Evolutionary conservation across 1,284 basidiomycete species (phyloP).

Genomic region (Ustilago xerochloae): DNA sequence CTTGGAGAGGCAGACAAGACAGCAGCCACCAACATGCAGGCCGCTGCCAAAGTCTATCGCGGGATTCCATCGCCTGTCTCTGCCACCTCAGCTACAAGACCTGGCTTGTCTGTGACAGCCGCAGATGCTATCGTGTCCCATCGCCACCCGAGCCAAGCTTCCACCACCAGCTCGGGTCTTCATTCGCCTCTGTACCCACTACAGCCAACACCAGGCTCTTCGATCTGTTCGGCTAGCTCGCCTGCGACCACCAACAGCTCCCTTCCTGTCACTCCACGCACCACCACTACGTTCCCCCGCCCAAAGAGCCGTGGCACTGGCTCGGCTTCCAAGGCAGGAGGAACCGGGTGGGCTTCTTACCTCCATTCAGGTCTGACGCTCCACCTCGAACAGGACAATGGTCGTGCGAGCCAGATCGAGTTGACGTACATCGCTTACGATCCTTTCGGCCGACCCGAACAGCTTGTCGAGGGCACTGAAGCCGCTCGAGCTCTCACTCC

Average conservation of each 20-base stretch:
- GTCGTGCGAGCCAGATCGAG: conserved; percentile 28
- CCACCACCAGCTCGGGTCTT: conserved; percentile 25
- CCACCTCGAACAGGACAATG: conserved; percentile 53
- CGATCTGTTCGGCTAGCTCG: conserved; percentile 32
- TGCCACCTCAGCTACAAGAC: conserved; percentile 1
- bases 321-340: conserved; percentile 14
- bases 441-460: conserved; percentile 55
- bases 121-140: conserved; percentile 1
- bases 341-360: conserved; percentile 57
- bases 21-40: conserved; percentile 15
- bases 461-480: conserved; percentile 34
- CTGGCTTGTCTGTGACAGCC: not conserved
- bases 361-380: conserved; percentile 53
- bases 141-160: conserved; percentile 28
- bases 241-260: conserved; percentile 32
- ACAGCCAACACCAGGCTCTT: conserved; percentile 34
- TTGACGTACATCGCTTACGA: conserved; percentile 59
- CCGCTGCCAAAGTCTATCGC: conserved; percentile 5
- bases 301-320: conserved; percentile 35
- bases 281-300: conserved; percentile 12
- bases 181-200: conserved; percentile 14
- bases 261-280: conserved; percentile 28
- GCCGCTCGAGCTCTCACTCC: conserved; percentile 20
- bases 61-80: not conserved
- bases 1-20: conserved; percentile 44